Evolutionary conservation across 2,329 filamentous ascomycete genomes (phyloP).

Genomic region (Botrytis fragariae): DNA sequence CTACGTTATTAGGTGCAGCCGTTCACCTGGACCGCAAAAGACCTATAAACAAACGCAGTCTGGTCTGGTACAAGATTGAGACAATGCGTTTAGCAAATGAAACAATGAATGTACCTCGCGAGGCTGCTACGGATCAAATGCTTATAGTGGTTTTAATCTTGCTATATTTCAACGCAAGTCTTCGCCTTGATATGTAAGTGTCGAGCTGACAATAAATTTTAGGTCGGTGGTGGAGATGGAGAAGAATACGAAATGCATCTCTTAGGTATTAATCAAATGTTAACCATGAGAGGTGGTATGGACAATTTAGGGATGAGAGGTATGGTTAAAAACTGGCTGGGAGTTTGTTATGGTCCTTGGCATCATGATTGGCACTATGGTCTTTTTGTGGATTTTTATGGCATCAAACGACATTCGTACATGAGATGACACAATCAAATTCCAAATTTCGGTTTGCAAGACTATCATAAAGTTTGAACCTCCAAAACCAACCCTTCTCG

Average conservation of each 20-base stretch:
- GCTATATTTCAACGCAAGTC: conserved; percentile 28
- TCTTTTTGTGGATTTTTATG: conserved; percentile 10
- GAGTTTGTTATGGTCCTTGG: conserved; percentile 29
- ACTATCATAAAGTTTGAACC: not conserved
- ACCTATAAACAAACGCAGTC: conserved; percentile 21
- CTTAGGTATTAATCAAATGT: conserved; percentile 31
- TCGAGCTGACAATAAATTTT: not conserved
- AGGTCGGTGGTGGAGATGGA: conserved; percentile 27
- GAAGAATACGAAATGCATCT: conserved; percentile 32
- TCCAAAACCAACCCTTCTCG: not conserved
- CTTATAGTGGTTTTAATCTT: conserved; percentile 29
- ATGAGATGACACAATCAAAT: conserved; percentile 15
- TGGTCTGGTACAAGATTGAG: conserved; percentile 28
- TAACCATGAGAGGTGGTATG: conserved; percentile 26
- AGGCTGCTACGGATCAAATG: conserved; percentile 29
- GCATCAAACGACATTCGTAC: not conserved
- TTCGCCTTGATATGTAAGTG: not conserved
- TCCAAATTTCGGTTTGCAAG: not conserved
- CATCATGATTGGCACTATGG: conserved; percentile 22
- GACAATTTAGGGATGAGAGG: conserved; percentile 27
- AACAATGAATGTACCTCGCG: conserved; percentile 21
- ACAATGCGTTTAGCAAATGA: conserved; percentile 30
- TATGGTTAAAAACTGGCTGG: conserved; percentile 28
- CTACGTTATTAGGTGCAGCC: conserved; percentile 27
- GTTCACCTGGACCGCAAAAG: conserved; percentile 27